These are phyloP conservation scores for Setaria viridis DNA, from an alignment of 202 grass and related monocot species.

Conservation along the genomic window DNA sequence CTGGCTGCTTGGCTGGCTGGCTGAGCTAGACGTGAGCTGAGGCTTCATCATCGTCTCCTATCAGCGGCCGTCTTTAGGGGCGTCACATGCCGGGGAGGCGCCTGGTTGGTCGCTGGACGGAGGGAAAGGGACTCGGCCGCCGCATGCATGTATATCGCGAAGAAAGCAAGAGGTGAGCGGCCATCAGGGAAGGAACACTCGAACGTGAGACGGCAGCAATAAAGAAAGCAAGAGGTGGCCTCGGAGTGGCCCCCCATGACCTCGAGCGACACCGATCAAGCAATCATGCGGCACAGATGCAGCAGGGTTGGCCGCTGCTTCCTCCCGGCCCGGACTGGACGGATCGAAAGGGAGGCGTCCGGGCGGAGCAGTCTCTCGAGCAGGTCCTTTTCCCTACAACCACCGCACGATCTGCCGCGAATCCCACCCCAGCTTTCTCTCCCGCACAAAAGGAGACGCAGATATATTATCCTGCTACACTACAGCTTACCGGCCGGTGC, in stretches of 20 bases:
- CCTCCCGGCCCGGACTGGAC: neutral
- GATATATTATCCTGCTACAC: constrained; percentile 6
- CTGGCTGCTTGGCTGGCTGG: neutral
- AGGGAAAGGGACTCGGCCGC: constrained; percentile 21
- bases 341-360: too few species aligned
- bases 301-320: neutral
- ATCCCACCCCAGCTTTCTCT: neutral
- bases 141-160: neutral
- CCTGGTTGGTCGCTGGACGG: constrained; percentile 10
- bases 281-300: constrained; percentile 22
- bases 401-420: constrained; percentile 34
- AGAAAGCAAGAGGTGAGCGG: constrained; percentile 11
- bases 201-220: constrained; percentile 38
- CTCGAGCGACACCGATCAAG: neutral
- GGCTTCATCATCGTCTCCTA: neutral
- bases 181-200: neutral
- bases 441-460: neutral
- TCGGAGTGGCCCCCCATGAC: constrained; percentile 38
- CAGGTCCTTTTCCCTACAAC: constrained; percentile 45
- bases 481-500: constrained; percentile 22
- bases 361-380: too few species aligned
- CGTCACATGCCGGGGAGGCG: constrained; percentile 38
- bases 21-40: neutral
- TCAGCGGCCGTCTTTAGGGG: constrained; percentile 23
- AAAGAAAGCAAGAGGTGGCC: constrained; percentile 45